Conservation (phyloP, 345 rosid species). For the Citrus medica region DNA sequence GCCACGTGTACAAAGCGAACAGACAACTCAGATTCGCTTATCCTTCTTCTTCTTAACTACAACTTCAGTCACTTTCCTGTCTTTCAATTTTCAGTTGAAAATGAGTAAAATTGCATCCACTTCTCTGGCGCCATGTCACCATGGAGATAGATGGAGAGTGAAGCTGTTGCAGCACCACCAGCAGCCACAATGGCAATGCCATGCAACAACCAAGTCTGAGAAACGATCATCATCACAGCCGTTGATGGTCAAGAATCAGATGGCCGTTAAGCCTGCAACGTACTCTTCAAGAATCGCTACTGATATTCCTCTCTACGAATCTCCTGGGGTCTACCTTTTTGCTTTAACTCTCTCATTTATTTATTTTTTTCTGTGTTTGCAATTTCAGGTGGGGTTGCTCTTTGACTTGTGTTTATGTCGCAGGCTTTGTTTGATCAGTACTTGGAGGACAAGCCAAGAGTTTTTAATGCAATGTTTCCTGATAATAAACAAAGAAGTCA, state of each 20-base stretch:
- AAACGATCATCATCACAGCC: conserved; percentile 12
- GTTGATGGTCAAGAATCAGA: conserved; percentile 23
- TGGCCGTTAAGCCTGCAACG: conserved; percentile 43
- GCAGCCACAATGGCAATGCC: conserved; percentile 26
- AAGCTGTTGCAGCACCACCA: conserved; percentile 20
- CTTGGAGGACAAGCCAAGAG: conserved; percentile 74
- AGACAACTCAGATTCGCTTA: not conserved
- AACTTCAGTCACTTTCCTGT: not conserved
- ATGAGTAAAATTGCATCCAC: conserved; percentile 35
- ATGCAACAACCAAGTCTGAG: not conserved
- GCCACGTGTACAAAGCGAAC: not conserved
- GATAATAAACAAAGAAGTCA: conserved; percentile 66
- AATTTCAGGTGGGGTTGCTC: not conserved
- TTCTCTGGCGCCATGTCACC: conserved; percentile 31
- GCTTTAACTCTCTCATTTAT: not conserved
- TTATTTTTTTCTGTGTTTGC: not conserved
- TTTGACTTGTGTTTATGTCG: not conserved
- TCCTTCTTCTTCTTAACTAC: not conserved
- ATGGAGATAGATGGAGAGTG: conserved; percentile 13
- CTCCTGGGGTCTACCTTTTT: conserved; percentile 61
- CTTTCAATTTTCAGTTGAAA: not conserved
- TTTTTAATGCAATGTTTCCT: conserved; percentile 79
- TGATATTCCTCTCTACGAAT: conserved; percentile 72
- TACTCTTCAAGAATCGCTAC: conserved; percentile 70
- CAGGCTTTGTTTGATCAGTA: conserved; percentile 87